phyloP scores from a whole-genome alignment of 305 asterid species.

The Fraxinus platypoda region DNA sequence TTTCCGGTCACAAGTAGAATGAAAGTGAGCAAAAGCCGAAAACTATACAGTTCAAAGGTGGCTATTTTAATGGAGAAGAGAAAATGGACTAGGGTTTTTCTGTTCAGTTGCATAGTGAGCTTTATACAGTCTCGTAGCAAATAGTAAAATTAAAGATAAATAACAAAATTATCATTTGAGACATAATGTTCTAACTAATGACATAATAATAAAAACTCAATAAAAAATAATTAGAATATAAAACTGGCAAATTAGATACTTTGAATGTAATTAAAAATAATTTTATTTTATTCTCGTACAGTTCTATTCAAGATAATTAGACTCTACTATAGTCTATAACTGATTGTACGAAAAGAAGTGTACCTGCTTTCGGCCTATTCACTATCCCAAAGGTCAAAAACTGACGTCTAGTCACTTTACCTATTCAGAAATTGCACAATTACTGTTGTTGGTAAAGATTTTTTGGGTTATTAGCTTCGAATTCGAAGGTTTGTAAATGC shows the following conservation, averaged over 20 bases:
- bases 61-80: neutral
- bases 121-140: too few species aligned
- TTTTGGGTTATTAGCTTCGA: slow-evolving; percentile 28
- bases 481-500: slow-evolving; percentile 24
- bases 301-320: neutral
- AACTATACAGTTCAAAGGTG: neutral
- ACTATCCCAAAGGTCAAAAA: neutral
- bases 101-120: too few species aligned
- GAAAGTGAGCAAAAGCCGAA: neutral
- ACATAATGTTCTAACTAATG: too few species aligned
- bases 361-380: neutral
- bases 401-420: neutral
- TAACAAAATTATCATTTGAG: too few species aligned
- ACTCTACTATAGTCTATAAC: neutral
- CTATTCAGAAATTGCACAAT: neutral
- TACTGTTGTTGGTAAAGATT: neutral
- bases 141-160: too few species aligned
- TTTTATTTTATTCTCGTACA: neutral
- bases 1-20: neutral
- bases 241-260: too few species aligned
- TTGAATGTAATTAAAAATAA: too few species aligned
- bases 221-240: too few species aligned
- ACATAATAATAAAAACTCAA: too few species aligned
- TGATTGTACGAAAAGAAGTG: neutral
- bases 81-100: too few species aligned